Evolutionary conservation across 768 basidiomycete species (phyloP), one percentile per base, ranked within the genome.

Genomic region (Asterophora lycoperdoides): DNA sequence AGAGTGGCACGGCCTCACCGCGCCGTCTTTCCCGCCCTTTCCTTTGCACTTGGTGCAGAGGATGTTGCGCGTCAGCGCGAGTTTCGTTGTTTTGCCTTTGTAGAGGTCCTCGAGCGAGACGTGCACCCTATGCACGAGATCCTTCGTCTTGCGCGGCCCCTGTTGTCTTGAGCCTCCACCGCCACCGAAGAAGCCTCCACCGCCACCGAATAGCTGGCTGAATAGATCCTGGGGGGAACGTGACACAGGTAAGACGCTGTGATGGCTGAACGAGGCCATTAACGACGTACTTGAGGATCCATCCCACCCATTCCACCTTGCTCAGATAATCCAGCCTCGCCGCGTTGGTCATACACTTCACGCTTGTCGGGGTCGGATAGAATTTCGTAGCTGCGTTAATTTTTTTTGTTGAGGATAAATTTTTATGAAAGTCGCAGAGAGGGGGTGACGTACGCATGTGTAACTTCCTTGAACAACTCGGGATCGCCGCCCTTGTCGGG

Each of bases 71-170:
- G 93, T 96, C 38, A 99, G 78, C 35, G 96, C 91, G 51, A 99
- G 89, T 69, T 98, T 98, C 38, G 94, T 93, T 4, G 93, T 95
- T 72, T 98, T 99, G 69, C 96, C 95, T 68, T 90, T 93, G 83
- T 97, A 98, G 4, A 99, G 81, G 66, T 99, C 96, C 70, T 98
- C 95, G 54, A 99, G 83, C n/a, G 92, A 83, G 61, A 97, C 93
- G 63, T 88, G 79, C 55, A 98, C 90, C 48, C 94, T 89, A 70
- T 99, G 96, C 4, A 98, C 89, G 56, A 99, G 89, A 68, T 99
- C 96, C 68, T 98, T 98, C 51, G 93, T 96, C 69, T 90, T 93
- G 62, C 93, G 89, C 15, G 88, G 84, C 11, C 87, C 89, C 54
- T 76, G 79, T 18, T 79, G 74, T 50, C 79, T 71, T 15, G 49